Evolutionary conservation across 2,329 filamentous ascomycete genomes (phyloP).

Genomic region (Penicillium sumatraense): DNA sequence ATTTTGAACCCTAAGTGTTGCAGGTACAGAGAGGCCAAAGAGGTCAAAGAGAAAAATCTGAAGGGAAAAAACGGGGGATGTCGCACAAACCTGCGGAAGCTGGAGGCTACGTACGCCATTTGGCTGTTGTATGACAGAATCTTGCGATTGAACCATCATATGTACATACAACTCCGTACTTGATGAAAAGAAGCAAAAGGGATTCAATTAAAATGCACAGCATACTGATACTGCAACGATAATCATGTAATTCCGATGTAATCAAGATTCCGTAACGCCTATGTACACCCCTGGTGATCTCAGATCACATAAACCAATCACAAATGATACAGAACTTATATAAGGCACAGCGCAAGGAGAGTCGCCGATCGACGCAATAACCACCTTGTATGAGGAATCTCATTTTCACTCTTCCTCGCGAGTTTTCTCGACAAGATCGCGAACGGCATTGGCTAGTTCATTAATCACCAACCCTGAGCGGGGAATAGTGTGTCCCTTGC

Average conservation of each 20-base stretch:
- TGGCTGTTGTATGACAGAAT: not conserved
- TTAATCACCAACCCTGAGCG: constrained; percentile 36
- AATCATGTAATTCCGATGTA: not conserved
- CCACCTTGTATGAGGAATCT: not conserved
- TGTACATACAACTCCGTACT: not conserved
- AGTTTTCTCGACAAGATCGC: constrained; percentile 16
- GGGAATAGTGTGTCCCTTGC: constrained; percentile 67
- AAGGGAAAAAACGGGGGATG: not conserved
- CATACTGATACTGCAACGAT: not conserved
- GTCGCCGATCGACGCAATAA: not conserved
- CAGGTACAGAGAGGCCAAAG: not conserved
- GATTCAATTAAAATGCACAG: not conserved
- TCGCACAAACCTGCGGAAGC: not conserved
- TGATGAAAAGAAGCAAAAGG: not conserved
- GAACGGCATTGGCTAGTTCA: constrained; percentile 24
- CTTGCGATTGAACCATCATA: not conserved
- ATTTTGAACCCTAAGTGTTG: not conserved
- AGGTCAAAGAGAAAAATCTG: not conserved
- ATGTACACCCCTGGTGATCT: not conserved
- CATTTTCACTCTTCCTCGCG: constrained; percentile 2
- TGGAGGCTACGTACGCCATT: not conserved
- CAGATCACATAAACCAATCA: constrained; percentile 3
- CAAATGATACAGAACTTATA: not conserved
- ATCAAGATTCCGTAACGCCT: not conserved
- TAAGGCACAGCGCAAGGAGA: not conserved